Conservation (phyloP, 2,329 filamentous ascomycete species). For the Akanthomyces lecanii region DNA sequence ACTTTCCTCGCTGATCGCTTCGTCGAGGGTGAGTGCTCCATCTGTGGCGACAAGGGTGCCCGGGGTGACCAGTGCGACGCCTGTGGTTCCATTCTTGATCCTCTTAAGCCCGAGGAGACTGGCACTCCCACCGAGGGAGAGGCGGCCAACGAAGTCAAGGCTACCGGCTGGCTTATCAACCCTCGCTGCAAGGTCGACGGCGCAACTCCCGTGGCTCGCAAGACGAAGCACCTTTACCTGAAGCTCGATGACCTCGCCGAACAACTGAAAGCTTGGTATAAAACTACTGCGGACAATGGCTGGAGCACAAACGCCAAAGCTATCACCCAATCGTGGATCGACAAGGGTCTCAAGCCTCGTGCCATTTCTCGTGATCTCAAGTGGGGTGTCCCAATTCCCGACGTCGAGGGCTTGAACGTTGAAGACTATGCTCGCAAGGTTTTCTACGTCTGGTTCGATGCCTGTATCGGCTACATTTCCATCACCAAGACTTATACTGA, state of each 20-base stretch:
- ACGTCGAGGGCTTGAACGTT: slow-evolving; percentile 46
- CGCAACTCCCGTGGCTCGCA: slow-evolving; percentile 69
- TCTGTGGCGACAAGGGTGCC: slow-evolving; percentile 68
- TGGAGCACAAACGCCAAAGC: slow-evolving; percentile 73
- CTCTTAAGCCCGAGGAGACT: slow-evolving; percentile 53
- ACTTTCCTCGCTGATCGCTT: slow-evolving; percentile 83
- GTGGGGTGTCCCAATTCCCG: slow-evolving; percentile 68
- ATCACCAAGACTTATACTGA: slow-evolving; percentile 87
- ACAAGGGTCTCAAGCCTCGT: slow-evolving; percentile 77
- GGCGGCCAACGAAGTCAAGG: slow-evolving; percentile 29
- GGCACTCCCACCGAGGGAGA: slow-evolving; percentile 29
- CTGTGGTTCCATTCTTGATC: slow-evolving; percentile 68
- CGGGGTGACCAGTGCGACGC: slow-evolving; percentile 72
- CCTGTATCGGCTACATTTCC: slow-evolving; percentile 90
- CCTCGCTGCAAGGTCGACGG: slow-evolving; percentile 90
- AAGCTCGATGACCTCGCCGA: slow-evolving; percentile 77
- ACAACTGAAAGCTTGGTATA: slow-evolving; percentile 72
- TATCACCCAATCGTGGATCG: slow-evolving; percentile 78
- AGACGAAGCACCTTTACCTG: slow-evolving; percentile 91
- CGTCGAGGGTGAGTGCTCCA: slow-evolving; percentile 73
- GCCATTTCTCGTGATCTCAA: slow-evolving; percentile 90
- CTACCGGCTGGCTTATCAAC: slow-evolving; percentile 61
- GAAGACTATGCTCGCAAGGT: slow-evolving; percentile 61
- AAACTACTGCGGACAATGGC: slow-evolving; percentile 67
- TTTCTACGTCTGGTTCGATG: slow-evolving; percentile 91